Evolutionary conservation across 441 rosid species (phyloP).

Genomic region (Pelargonium citronellum): DNA sequence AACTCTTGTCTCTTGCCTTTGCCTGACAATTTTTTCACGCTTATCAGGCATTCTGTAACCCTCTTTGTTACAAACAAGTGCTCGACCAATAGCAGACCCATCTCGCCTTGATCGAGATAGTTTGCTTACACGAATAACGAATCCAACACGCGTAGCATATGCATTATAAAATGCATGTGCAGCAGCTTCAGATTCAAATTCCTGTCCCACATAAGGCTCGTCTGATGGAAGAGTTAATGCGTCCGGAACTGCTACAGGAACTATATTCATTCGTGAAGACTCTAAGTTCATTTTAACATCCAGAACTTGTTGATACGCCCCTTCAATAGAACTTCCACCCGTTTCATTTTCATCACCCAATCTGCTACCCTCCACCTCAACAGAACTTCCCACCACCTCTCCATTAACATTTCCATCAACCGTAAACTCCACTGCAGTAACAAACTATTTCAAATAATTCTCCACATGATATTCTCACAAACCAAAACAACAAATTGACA

Average conservation of each 20-base stretch:
- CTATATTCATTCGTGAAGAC: constrained; percentile 27
- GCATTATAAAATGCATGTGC: constrained; percentile 89
- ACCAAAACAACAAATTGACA: background rate
- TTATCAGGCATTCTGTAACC: constrained; percentile 89
- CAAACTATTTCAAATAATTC: constrained; percentile 14
- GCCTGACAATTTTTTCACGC: constrained; percentile 86
- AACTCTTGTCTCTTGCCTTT: constrained; percentile 90
- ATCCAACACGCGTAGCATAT: constrained; percentile 81
- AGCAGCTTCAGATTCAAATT: constrained; percentile 86
- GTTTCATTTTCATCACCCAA: constrained; percentile 48
- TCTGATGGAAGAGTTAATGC: constrained; percentile 32
- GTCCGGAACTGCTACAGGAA: constrained; percentile 32
- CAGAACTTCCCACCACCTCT: constrained; percentile 34
- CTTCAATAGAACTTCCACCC: constrained; percentile 48
- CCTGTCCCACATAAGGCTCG: constrained; percentile 84
- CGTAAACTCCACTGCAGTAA: constrained; percentile 71
- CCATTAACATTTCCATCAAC: constrained; percentile 50
- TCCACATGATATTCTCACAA: background rate
- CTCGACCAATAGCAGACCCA: constrained; percentile 88
- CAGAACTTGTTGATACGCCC: constrained; percentile 37
- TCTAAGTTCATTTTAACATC: constrained; percentile 49
- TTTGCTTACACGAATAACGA: constrained; percentile 86
- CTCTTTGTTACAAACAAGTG: constrained; percentile 94
- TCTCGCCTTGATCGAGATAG: constrained; percentile 93
- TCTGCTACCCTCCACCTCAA: constrained; percentile 37